Evolutionary conservation across 2,329 filamentous ascomycete species (phyloP), one percentile per base, ranked within the genome.

Genomic region (Ramichloridium luteum): DNA sequence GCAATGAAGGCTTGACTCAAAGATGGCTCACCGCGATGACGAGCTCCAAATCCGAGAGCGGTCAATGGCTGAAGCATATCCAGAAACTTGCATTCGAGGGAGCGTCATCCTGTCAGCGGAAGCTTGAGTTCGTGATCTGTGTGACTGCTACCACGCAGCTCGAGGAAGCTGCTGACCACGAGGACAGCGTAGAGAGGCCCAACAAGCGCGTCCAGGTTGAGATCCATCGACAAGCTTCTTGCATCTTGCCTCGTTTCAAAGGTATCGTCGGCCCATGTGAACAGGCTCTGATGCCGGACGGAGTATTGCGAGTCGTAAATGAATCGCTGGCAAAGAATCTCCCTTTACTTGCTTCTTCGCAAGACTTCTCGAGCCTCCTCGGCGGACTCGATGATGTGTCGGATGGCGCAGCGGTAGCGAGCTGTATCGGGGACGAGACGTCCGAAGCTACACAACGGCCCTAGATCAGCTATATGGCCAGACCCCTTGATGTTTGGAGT

Each of bases 41-140:
- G 11, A 26, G 25, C 14, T 4, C 14, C 6, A 13, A 16, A 13
- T 25, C 26, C 11, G 17, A 13, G 13, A 28, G 25, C 5, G 18
- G 15, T 18, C 28, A 32, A 22, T 44, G 39, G 36, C 34, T 36
- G 13, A 12, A 6, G 2, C 14, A 30, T 27, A 36, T 41, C 13
- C 25, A 28, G 12, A 22, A 32, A 8, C 41, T 8, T 8, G 20
- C n/a, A 8, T 23, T 23, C 20, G 20, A 23, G 8, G 20, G 20
- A 8, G 20, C 20, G n/a, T 23, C 8, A 23, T 8, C 20, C 20
- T n/a, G 20, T 23, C 8, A 23, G n/a, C n/a, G 20, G n/a, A 23
- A n/a, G n/a, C n/a, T n/a, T n/a, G 20, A 23, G n/a, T 8, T n/a
- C 20, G 8, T 8, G n/a, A 23, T 23, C 20, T 8, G n/a, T n/a